phyloP scores from a whole-genome alignment of 495 filamentous ascomycete genomes.

The Articulospora tetracladia region DNA sequence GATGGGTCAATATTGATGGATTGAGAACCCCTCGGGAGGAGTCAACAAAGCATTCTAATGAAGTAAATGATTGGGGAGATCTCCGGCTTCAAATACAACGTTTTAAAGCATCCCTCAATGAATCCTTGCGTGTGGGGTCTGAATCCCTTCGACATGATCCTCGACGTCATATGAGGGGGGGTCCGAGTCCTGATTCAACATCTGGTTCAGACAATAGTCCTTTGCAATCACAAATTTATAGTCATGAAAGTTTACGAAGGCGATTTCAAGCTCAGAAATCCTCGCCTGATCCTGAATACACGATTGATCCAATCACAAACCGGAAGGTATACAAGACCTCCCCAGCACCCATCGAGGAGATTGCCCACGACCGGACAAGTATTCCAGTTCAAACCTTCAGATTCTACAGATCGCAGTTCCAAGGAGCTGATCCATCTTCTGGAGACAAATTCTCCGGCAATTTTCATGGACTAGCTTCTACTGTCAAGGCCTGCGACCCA shows the following conservation, averaged over 20 bases:
- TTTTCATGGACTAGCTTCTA: constrained; percentile 1
- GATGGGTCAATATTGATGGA: constrained; percentile 23
- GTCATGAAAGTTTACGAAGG: constrained; percentile 4
- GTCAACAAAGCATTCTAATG: background rate
- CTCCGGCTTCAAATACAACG: constrained; percentile 9
- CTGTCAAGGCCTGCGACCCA: background rate
- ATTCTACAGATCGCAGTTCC: constrained; percentile 35
- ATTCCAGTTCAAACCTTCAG: constrained; percentile 33
- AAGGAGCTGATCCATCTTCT: constrained; percentile 18
- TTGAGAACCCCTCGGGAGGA: constrained; percentile 2
- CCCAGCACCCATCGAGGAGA: background rate
- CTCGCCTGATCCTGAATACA: constrained; percentile 30
- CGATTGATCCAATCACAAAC: constrained; percentile 60
- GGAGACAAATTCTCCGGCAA: background rate
- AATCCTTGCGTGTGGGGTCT: constrained; percentile 1
- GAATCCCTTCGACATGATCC: background rate
- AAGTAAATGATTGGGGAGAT: constrained; percentile 13
- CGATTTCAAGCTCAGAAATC: background rate
- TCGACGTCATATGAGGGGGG: background rate
- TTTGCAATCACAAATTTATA: background rate
- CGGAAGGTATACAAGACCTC: constrained; percentile 42
- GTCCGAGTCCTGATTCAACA: background rate
- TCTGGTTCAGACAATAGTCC: background rate
- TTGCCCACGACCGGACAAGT: constrained; percentile 17
- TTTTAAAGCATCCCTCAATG: background rate